Conservation (phyloP, 495 filamentous ascomycete genomes). For the Articulospora tetracladia region DNA sequence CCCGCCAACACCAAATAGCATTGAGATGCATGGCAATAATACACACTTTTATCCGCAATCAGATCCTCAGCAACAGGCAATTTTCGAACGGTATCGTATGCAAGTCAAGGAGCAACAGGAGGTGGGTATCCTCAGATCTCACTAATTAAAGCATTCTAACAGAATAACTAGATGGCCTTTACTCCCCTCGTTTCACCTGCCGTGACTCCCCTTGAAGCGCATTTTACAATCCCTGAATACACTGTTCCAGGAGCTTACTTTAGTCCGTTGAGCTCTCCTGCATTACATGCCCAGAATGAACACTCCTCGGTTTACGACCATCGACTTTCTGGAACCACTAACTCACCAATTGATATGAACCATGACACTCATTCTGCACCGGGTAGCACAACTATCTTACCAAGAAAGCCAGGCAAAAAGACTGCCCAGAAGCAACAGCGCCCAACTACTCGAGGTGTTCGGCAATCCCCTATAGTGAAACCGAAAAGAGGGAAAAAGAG, state of each 20-base stretch:
- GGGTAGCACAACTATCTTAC: slow-evolving; percentile 27
- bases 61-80: slow-evolving; percentile 57
- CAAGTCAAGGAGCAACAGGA: slow-evolving; percentile 69
- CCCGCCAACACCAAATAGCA: slow-evolving; percentile 89
- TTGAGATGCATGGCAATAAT: slow-evolving; percentile 75
- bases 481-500: slow-evolving; percentile 46
- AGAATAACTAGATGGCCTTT: slow-evolving; percentile 68
- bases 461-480: slow-evolving; percentile 84
- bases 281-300: slow-evolving; percentile 75
- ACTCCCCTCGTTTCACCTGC: slow-evolving; percentile 94
- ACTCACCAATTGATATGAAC: slow-evolving; percentile 45
- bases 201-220: slow-evolving; percentile 83
- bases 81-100: slow-evolving; percentile 68
- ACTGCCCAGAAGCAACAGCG: slow-evolving; percentile 15
- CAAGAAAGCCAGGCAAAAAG: slow-evolving; percentile 33
- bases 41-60: slow-evolving; percentile 54
- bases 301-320: slow-evolving; percentile 29
- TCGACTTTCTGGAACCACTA: slow-evolving; percentile 37
- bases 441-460: slow-evolving; percentile 34
- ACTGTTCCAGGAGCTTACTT: slow-evolving; percentile 86
- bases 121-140: slow-evolving; percentile 43
- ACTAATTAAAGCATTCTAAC: slow-evolving; percentile 1
- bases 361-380: slow-evolving; percentile 35
- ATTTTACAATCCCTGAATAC: slow-evolving; percentile 78
- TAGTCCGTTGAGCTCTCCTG: slow-evolving; percentile 89